Percentiles rank a stretch among this genome's conserved stretches.
phyloP scores from a whole-genome alignment of 208 protist genomes.

The Trypanosoma cruzi region DNA sequence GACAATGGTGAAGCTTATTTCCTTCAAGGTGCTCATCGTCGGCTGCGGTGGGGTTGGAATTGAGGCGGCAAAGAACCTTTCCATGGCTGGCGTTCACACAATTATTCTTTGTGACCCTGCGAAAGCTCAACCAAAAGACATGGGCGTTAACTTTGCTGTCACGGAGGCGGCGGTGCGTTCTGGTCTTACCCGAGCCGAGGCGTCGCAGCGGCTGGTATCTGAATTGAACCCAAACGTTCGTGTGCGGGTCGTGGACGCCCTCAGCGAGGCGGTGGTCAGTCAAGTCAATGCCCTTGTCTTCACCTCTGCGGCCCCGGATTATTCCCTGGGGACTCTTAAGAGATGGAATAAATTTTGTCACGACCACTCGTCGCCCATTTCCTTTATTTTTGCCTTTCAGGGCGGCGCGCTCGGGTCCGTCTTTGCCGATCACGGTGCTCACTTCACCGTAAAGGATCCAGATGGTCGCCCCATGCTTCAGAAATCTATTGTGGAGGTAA shows the following conservation, averaged over 20 bases:
- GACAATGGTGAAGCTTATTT: slow-evolving; percentile 91
- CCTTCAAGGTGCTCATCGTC: slow-evolving; percentile 91
- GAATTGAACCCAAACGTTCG: slow-evolving; percentile 93
- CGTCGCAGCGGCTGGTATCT: slow-evolving; percentile 60
- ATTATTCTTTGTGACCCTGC: slow-evolving; percentile 84
- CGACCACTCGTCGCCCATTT: slow-evolving; percentile 51
- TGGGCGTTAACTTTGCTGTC: slow-evolving; percentile 93
- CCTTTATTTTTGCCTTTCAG: slow-evolving; percentile 81
- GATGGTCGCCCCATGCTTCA: slow-evolving; percentile 83
- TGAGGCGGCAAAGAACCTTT: slow-evolving; percentile 94
- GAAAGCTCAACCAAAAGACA: slow-evolving; percentile 47
- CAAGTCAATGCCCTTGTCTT: slow-evolving; percentile 66
- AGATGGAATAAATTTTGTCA: slow-evolving; percentile 84
- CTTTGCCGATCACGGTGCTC: slow-evolving; percentile 81
- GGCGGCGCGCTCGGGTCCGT: slow-evolving; percentile 69
- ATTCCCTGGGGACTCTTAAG: slow-evolving; percentile 64
- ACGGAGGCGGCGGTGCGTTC: slow-evolving; percentile 53
- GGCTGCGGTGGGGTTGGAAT: slow-evolving; percentile 91
- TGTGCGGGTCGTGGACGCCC: slow-evolving; percentile 51
- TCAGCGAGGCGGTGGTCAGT: slow-evolving; percentile 56
- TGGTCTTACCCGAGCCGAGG: slow-evolving; percentile 60
- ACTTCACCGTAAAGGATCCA: slow-evolving; percentile 79
- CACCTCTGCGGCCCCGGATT: slow-evolving; percentile 73
- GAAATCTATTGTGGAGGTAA: slow-evolving; percentile 71
- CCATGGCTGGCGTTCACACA: slow-evolving; percentile 84